Evolutionary conservation across 1,284 basidiomycete species (phyloP).

Genomic region (Cryptococcus hybrid): DNA sequence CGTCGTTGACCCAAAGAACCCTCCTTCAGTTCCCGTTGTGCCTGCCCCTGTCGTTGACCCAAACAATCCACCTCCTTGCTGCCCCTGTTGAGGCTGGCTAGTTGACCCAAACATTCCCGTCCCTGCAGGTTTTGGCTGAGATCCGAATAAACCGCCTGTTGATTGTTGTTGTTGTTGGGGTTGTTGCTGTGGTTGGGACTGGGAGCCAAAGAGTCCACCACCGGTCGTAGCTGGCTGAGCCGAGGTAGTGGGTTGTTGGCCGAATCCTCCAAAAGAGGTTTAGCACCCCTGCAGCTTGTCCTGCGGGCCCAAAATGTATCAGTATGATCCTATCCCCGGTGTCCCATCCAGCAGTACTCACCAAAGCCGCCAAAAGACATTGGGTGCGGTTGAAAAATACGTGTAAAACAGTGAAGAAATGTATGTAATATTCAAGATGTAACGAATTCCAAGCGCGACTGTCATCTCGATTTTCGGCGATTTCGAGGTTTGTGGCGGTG

Average conservation of each 20-base stretch:
- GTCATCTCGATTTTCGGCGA: conserved; percentile 4
- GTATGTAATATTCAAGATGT: background rate
- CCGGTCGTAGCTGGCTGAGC: conserved; percentile 16
- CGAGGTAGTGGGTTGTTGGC: conserved; percentile 8
- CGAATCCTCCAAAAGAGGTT: conserved; percentile 18
- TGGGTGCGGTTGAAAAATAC: background rate
- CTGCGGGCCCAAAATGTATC: background rate
- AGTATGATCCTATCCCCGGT: background rate
- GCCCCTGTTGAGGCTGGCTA: conserved; percentile 16
- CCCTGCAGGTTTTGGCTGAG: conserved; percentile 9
- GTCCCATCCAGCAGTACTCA: background rate
- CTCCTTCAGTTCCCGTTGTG: background rate
- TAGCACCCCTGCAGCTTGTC: conserved; percentile 6
- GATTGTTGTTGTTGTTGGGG: conserved; percentile 13
- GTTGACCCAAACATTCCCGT: conserved; percentile 37
- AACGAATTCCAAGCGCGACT: conserved; percentile 6
- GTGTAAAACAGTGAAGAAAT: background rate
- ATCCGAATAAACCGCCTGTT: conserved; percentile 25
- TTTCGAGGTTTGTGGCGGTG: conserved; percentile 1
- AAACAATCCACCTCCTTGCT: conserved; percentile 7
- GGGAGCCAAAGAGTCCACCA: conserved; percentile 21
- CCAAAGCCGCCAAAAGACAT: conserved; percentile 16
- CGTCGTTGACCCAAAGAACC: conserved; percentile 25
- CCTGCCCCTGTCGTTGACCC: background rate
- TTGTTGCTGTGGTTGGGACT: conserved; percentile 13